phyloP scores from a whole-genome alignment of 805 yeast species.

The Zygotorulaspora florentina region DNA sequence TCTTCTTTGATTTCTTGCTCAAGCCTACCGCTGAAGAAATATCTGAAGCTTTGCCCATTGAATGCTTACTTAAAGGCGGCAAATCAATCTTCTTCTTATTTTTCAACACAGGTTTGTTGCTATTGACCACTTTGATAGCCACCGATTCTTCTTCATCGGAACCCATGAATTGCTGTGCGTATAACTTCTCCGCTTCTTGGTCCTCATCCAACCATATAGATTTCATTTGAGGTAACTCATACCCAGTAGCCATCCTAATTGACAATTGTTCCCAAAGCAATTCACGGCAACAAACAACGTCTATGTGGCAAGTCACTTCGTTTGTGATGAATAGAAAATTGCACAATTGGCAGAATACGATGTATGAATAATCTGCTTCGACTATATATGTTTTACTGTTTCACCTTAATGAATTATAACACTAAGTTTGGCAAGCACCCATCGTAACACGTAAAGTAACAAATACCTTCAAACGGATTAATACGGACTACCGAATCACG shows the following conservation, averaged over 20 bases:
- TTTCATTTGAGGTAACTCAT: slow-evolving; percentile 34
- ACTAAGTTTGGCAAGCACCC: not conserved
- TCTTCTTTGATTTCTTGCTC: slow-evolving; percentile 10
- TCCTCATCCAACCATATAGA: slow-evolving; percentile 44
- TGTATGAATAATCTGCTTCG: not conserved
- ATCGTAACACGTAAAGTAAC: slow-evolving; percentile 1
- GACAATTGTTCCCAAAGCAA: not conserved
- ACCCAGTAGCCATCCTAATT: slow-evolving; percentile 7
- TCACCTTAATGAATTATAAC: not conserved
- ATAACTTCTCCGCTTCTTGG: slow-evolving; percentile 34
- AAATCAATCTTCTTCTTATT: slow-evolving; percentile 36
- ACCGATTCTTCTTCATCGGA: slow-evolving; percentile 29
- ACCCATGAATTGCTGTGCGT: slow-evolving; percentile 30
- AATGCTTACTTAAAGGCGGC: slow-evolving; percentile 32
- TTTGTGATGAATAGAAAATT: too few species aligned
- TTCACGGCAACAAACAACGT: not conserved
- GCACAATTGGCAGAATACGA: too few species aligned
- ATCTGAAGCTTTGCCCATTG: slow-evolving; percentile 1
- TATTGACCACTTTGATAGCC: slow-evolving; percentile 34
- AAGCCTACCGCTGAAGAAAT: slow-evolving; percentile 8
- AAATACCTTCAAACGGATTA: not conserved
- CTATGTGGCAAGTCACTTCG: not conserved
- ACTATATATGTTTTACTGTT: not conserved
- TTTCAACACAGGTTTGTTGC: slow-evolving; percentile 33
- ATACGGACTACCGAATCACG: not conserved